Base-by-base conservation (phyloP, 352 stramenopile species). In the Globisporangium perplexum region DNA sequence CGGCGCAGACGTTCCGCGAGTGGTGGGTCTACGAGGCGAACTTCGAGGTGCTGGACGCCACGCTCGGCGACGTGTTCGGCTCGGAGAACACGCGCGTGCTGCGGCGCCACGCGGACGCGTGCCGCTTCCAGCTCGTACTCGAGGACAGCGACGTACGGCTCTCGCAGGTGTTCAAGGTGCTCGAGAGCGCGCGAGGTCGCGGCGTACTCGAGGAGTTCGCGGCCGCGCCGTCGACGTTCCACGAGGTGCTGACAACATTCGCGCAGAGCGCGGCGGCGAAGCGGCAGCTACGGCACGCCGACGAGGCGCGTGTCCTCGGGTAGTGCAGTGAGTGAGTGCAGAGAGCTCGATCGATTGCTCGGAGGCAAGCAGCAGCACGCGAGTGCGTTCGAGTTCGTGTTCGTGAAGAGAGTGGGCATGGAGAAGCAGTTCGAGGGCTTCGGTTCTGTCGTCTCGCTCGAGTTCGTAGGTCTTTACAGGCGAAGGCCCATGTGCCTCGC, bases 141-240 rank as follows among this genome's bases (percentile, higher is more conserved):
- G 54, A 62, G n/a, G 59, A 62, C 47, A 23, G 36, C 20, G 54
- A 66, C 28, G 41, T 66, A 7, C 49, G 55, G 50, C 53, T 66
- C 20, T 66, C 59, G 48, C 59, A 66, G 38, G 59, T 66, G n/a
- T 66, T 66, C 55, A 66, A 66, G 42, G 45, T 62, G 44, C 50
- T 66, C 20, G 59, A 66, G 50, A 47, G 18, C 11, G 54, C 49
- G 18, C 56, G 45, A 7, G 35, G 17, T 8, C 36, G 43, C 30
- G 1, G 26, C 11, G 38, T 52, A 20, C 52, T 65, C 42, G 39
- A 53, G 18, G 20, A 39, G 17, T 65, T 60, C 48, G 48, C 35
- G 14, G 53, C 51, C 10, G 36, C 59, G 4, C 59, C 59, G 11
- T 52, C 59, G 20, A 61, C 52, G 39, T 61, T 65, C 36, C 43